Base-by-base conservation (phyloP, 2,329 filamentous ascomycete species). In the Fonsecaea nubica region DNA sequence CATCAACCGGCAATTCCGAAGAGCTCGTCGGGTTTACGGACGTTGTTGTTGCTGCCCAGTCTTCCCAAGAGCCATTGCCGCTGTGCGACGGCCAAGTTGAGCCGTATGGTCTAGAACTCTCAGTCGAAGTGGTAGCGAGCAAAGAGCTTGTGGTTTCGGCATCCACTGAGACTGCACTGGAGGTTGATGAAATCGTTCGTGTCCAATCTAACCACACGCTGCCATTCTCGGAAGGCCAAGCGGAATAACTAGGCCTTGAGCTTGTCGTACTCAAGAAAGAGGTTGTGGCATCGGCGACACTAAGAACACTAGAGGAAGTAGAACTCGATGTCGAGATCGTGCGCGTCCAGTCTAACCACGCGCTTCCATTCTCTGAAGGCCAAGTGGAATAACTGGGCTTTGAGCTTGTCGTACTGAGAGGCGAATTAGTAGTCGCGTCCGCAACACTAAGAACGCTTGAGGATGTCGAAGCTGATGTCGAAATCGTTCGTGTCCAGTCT, bases 351-450 rank as follows among this genome's bases (percentile, higher is more conserved):
- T 63, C 60, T 10, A 42, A 32, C 60, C 60, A 63, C 25, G 36
- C n/a, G 18, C 50, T 63, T 25, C 60, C 60, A 25, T 56, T 63
- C n/a, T 54, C 50, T 21, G 53, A 56, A 8, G 60, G 50, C 53
- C 48, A 54, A 2, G 48, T 21, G 32, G n/a, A 62, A 33, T 62
- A 54, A 18, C 8, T 40, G 3, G 25, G 9, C 8, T 2, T 35
- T 15, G 57, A 50, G 2, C 40, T 18, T 18, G 30, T 32, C 30
- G 30, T 32, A 32, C 30, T 32, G 30, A n/a, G 12, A 35, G 42
- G 30, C 30, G 30, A 32, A 6, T 32, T 35, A 13, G 12, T 48
- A 15, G 60, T 55, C 32, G 60, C 56, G 30, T 52, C 36, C 13
- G 57, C 38, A 10, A 35, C 57, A 35, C 57, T 45, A 42, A 50